These are phyloP conservation scores for Salix suchowensis DNA, from an alignment of 345 rosid genomes.

Conservation along the genomic window DNA sequence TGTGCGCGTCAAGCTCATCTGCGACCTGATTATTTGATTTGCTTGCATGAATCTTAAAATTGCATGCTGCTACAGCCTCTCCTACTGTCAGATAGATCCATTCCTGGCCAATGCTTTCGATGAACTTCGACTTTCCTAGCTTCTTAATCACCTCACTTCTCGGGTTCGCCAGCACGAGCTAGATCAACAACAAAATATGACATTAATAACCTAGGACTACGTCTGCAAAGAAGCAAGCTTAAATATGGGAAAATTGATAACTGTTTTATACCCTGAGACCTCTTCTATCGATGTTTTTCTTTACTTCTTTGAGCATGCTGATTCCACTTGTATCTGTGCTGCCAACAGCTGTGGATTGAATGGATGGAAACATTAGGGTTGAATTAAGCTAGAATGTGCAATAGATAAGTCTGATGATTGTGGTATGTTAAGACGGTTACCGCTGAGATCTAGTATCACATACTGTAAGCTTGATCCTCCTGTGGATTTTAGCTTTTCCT, in stretches of 20 bases:
- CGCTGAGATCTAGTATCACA: slow-evolving; percentile 24
- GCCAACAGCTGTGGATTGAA: slow-evolving; percentile 19
- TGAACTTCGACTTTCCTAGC: slow-evolving; percentile 20
- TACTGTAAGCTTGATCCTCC: slow-evolving; percentile 20
- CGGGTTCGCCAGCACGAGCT: slow-evolving; percentile 28
- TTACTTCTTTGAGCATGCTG: slow-evolving; percentile 18
- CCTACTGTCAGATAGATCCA: slow-evolving; percentile 27
- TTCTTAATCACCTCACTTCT: slow-evolving; percentile 32
- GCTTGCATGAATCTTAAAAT: slow-evolving; percentile 16
- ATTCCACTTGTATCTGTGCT: slow-evolving; percentile 34
- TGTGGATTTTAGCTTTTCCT: slow-evolving; percentile 20
- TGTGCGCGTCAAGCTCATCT: slow-evolving; percentile 1
- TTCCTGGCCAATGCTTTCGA: slow-evolving; percentile 20
- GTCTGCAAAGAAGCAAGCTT: background rate
- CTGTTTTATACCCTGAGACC: slow-evolving; percentile 12
- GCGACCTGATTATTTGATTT: slow-evolving; percentile 7
- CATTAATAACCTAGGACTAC: background rate
- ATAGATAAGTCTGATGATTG: background rate
- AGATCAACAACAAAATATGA: background rate
- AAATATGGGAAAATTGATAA: background rate
- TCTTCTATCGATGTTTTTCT: slow-evolving; percentile 20
- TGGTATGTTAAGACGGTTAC: background rate
- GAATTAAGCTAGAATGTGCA: background rate
- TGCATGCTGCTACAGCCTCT: slow-evolving; percentile 29
- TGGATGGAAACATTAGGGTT: background rate